A percentile compares a stretch with the other conserved stretches of the same genome.
phyloP scores from a whole-genome alignment of 345 rosid genomes.

The Raphanus raphanistrum region DNA sequence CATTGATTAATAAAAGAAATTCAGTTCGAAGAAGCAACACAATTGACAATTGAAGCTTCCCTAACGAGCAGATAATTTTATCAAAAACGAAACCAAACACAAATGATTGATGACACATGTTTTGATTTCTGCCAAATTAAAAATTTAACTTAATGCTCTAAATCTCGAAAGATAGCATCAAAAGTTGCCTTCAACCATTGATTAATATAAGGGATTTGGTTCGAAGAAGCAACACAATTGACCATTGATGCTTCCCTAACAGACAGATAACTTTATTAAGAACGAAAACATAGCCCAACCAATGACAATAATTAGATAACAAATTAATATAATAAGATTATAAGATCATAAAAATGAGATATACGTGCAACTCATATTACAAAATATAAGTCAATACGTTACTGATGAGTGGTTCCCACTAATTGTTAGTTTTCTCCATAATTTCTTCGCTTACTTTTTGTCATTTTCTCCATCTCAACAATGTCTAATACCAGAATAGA shows the following conservation, averaged over 20 bases:
- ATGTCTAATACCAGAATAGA: neutral
- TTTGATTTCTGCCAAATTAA: neutral
- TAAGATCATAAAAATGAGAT: neutral
- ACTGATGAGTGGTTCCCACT: constrained; percentile 35
- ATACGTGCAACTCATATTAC: constrained; percentile 21
- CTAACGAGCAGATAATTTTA: constrained; percentile 13
- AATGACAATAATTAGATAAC: constrained; percentile 9
- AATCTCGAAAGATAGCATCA: neutral
- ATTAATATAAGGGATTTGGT: constrained; percentile 11
- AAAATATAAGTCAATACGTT: constrained; percentile 34
- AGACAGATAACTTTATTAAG: constrained; percentile 5
- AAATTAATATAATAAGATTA: neutral
- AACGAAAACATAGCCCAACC: constrained; percentile 1
- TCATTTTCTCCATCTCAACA: constrained; percentile 24
- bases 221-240: constrained; percentile 35
- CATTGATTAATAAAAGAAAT: constrained; percentile 2
- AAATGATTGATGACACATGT: neutral
- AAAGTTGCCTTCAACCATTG: neutral
- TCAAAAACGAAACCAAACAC: neutral
- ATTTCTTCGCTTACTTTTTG: constrained; percentile 19
- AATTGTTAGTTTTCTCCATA: neutral
- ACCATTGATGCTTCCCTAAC: constrained; percentile 30
- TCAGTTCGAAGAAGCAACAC: constrained; percentile 23
- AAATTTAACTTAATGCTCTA: neutral
- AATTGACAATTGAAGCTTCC: constrained; percentile 29